phyloP scores from a whole-genome alignment of 2,329 filamentous ascomycete genomes.

The Cladorrhinum sp. region DNA sequence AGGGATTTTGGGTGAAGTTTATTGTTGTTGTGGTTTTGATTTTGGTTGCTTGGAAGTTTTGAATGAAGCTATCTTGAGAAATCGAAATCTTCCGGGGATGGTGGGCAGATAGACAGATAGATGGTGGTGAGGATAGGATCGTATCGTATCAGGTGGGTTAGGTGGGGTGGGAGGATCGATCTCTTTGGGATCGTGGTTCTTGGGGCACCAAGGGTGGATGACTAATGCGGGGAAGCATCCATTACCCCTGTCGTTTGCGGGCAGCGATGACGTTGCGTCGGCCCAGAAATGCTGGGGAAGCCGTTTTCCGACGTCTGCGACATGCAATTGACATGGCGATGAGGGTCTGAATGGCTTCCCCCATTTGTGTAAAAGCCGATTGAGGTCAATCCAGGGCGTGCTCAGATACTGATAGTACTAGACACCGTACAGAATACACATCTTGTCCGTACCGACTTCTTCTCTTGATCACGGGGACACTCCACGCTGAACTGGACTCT shows the following conservation, averaged over 20 bases:
- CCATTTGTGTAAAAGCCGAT: not conserved
- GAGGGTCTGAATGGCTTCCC: not conserved
- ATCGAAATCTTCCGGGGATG: no score
- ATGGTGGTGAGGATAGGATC: not conserved
- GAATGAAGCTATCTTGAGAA: not conserved
- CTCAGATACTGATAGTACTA: no score
- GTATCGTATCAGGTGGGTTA: not conserved
- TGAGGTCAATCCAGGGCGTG: no score
- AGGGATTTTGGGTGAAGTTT: slow-evolving; percentile 54
- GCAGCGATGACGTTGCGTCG: slow-evolving; percentile 18
- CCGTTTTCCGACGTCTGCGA: not conserved
- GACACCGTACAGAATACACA: no score
- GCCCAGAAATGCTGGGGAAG: slow-evolving; percentile 2
- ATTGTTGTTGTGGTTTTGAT: not conserved
- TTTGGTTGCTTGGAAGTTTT: not conserved
- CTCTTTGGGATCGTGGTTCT: not conserved
- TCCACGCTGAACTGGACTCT: not conserved
- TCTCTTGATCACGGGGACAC: slow-evolving; percentile 12
- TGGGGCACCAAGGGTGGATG: slow-evolving; percentile 9
- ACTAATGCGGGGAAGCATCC: slow-evolving; percentile 22
- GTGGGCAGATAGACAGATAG: not conserved
- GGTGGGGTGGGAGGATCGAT: slow-evolving; percentile 4
- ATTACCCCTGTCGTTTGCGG: slow-evolving; percentile 8
- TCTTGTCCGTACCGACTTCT: not conserved
- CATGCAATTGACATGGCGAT: not conserved